Evolutionary conservation across 371 early-diverging fungal genomes (phyloP), one percentile per base, ranked within the genome.

Genomic region (Entomophthora muscae): DNA sequence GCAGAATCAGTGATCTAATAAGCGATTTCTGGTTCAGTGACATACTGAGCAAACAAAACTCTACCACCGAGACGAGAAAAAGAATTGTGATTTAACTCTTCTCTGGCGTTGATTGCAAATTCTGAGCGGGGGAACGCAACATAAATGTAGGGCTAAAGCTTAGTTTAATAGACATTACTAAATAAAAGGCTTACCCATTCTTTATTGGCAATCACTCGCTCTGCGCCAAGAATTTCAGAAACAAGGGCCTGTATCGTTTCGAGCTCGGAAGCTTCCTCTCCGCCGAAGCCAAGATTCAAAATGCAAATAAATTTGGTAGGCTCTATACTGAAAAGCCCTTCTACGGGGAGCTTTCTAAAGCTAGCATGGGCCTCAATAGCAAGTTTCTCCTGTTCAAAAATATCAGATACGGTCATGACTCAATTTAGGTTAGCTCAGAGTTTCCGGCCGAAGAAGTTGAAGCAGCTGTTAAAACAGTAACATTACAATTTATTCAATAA

Each of bases 141-240:
- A 33, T 61, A 61, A 7, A 61, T 61, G 31, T 61, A 61, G 13
- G 61, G 61, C 61, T 61, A 61, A 33, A n/a, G 31, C 3, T 23
- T 33, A 33, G 22, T 2, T 22, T 1, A 23, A 51, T 33, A 33
- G 22, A 7, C 13, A 55, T n/a, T 27, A 55, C 3, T 12, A 58
- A 42, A 61, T 10, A 61, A 28, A 22, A 61, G 23, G 5, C 10
- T 42, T 61, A 61, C 61, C 61, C 61, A 61, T 21, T 22, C 42
- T n/a, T 33, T 61, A 33, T 61, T 7, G 24, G 61, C 61, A 24
- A 61, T 42, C n/a, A 61, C 61, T 61, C 61, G 26, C 22, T 23
- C 30, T 29, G 61, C 31, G 2, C 61, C 61, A 23, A 61, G 10
- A 26, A 61, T 42, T 32, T 10, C n/a, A 22, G 28, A 23, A 21